These are phyloP conservation scores for Chrysoporthe cubensis DNA, from an alignment of 2,329 filamentous ascomycete species.

Conservation along the genomic window DNA sequence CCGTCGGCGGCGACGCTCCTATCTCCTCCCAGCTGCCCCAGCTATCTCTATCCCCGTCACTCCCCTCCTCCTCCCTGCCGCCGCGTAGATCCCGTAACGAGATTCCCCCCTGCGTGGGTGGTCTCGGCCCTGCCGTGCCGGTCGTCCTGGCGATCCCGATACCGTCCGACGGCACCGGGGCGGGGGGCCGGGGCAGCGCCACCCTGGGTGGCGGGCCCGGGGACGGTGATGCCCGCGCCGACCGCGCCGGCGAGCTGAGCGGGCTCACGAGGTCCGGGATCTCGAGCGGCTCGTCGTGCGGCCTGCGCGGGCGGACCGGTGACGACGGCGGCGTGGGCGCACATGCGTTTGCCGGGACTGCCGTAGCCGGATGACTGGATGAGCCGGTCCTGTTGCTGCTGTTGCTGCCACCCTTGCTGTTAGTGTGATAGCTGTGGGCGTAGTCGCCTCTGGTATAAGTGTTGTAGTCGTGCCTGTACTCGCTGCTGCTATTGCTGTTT, in stretches of 20 bases:
- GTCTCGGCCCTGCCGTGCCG: not conserved
- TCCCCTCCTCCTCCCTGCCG: not conserved
- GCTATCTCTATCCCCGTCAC: slow-evolving; percentile 11
- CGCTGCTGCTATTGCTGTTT: not conserved
- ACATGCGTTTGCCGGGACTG: slow-evolving; percentile 5
- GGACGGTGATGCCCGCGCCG: not conserved
- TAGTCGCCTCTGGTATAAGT: slow-evolving; percentile 1
- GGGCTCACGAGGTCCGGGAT: slow-evolving; percentile 40
- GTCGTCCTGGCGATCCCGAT: slow-evolving; percentile 23
- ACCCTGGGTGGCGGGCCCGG: slow-evolving; percentile 23
- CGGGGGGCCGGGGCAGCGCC: slow-evolving; percentile 21
- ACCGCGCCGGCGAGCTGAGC: slow-evolving; percentile 12
- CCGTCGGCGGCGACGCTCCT: not conserved
- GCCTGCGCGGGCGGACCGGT: slow-evolving; percentile 41
- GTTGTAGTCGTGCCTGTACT: slow-evolving; percentile 22
- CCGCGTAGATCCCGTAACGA: not conserved
- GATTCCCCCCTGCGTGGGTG: not conserved
- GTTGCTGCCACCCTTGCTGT: not conserved
- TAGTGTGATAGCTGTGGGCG: not conserved
- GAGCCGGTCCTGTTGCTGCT: not conserved
- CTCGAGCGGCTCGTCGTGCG: slow-evolving; percentile 42
- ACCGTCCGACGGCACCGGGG: slow-evolving; percentile 2
- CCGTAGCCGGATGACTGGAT: not conserved
- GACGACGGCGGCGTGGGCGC: slow-evolving; percentile 34
- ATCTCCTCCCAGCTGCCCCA: slow-evolving; percentile 27